Conservation (phyloP, 257 asterid species). For the Gentiana dahurica region DNA sequence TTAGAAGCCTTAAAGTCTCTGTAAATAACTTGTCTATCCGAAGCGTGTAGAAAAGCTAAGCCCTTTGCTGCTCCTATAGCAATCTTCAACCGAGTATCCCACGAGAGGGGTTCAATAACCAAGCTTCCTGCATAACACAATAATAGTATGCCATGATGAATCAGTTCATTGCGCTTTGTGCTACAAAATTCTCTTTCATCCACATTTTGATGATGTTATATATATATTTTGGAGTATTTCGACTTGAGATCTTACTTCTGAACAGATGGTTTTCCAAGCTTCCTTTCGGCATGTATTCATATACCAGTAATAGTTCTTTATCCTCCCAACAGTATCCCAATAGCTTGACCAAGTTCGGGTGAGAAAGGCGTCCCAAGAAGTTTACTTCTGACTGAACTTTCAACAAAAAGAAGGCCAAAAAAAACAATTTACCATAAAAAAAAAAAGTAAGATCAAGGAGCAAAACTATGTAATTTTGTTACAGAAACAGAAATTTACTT, state of each 20-base stretch:
- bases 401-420: slow-evolving; percentile 1
- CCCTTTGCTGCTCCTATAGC: slow-evolving; percentile 40
- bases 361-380: slow-evolving; percentile 42
- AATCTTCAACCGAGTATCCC: slow-evolving; percentile 34
- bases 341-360: slow-evolving; percentile 36
- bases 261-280: slow-evolving; percentile 44
- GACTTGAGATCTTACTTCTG: slow-evolving; percentile 26
- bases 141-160: not conserved
- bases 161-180: slow-evolving; percentile 4
- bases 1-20: slow-evolving; percentile 42
- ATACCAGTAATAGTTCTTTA: slow-evolving; percentile 30
- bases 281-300: slow-evolving; percentile 40
- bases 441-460: not conserved
- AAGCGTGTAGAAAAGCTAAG: slow-evolving; percentile 30
- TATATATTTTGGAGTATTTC: not conserved
- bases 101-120: slow-evolving; percentile 27
- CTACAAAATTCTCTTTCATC: not conserved
- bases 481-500: no score
- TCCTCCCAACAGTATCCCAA: slow-evolving; percentile 37
- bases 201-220: not conserved
- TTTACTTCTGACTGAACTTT: slow-evolving; percentile 40
- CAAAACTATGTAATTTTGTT: no score
- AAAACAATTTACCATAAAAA: not conserved
- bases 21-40: slow-evolving; percentile 33
- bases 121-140: slow-evolving; percentile 23